Evolutionary conservation across 768 basidiomycete genomes (phyloP).

Genomic region (Amanita exitialis): DNA sequence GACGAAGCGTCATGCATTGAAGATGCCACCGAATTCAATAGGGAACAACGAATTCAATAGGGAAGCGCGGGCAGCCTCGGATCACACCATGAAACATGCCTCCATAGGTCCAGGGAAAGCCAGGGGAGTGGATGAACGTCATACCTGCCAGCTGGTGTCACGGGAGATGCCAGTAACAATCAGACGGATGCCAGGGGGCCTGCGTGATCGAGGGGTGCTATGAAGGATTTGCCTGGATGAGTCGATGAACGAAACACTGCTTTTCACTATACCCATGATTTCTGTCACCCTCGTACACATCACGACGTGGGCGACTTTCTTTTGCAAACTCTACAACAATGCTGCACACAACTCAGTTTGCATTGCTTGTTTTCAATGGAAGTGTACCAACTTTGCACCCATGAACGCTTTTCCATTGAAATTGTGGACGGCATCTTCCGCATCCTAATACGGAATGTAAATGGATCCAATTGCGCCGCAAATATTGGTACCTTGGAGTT

Average conservation of each 20-base stretch:
- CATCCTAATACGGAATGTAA: conserved; percentile 49
- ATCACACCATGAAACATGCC: conserved; percentile 4
- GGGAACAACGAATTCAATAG: conserved; percentile 5
- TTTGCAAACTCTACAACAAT: conserved; percentile 96
- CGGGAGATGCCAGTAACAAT: conserved; percentile 84
- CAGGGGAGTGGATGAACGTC: conserved; percentile 19
- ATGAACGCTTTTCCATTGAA: conserved; percentile 87
- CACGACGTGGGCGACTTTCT: conserved; percentile 80
- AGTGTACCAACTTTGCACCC: conserved; percentile 60
- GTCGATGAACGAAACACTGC: conserved; percentile 4
- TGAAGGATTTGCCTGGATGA: conserved; percentile 11
- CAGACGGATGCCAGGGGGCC: conserved; percentile 76
- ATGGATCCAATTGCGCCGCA: not conserved
- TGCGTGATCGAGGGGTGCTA: conserved; percentile 53
- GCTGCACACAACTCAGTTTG: conserved; percentile 27
- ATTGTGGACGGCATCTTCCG: conserved; percentile 83
- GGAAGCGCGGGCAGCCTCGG: conserved; percentile 2
- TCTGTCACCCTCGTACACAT: conserved; percentile 52
- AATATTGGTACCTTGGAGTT: conserved; percentile 48
- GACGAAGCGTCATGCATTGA: conserved; percentile 1
- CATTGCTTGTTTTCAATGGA: not conserved
- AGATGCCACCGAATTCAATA: conserved; percentile 7
- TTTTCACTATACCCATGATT: conserved; percentile 39
- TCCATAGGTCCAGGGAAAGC: conserved; percentile 7
- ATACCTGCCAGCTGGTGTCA: conserved; percentile 99